phyloP scores from a whole-genome alignment of 2,329 filamentous ascomycete species.

The Sclerotinia minor region DNA sequence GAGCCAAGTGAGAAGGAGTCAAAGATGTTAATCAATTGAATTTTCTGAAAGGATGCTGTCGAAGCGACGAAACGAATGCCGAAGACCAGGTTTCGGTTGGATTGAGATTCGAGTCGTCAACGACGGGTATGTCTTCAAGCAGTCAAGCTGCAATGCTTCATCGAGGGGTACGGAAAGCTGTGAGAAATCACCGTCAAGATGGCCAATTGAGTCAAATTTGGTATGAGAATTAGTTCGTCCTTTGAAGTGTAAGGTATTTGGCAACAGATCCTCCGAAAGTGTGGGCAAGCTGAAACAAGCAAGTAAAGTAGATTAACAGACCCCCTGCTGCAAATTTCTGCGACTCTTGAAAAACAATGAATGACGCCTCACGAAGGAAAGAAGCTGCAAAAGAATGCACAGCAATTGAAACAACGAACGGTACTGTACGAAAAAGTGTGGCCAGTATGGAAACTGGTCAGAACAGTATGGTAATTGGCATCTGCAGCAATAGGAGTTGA shows the following conservation, averaged over 20 bases:
- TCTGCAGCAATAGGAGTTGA: conserved; percentile 18
- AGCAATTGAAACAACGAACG: conserved; percentile 8
- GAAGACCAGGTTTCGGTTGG: conserved; percentile 1
- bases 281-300: conserved; percentile 23
- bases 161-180: not conserved
- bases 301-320: conserved; percentile 13
- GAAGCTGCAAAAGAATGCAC: conserved; percentile 20
- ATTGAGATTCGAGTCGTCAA: conserved; percentile 22
- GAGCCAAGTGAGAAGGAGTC: conserved; percentile 11
- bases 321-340: conserved; percentile 5
- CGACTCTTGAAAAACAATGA: conserved; percentile 12
- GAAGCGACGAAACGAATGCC: conserved; percentile 21
- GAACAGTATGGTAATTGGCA: not conserved
- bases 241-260: conserved; percentile 19
- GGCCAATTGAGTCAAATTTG: conserved; percentile 15
- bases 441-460: conserved; percentile 15
- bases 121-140: conserved; percentile 18
- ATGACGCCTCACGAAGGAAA: not conserved
- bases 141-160: conserved; percentile 9
- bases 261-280: conserved; percentile 7
- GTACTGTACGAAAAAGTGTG: not conserved
- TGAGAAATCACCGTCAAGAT: conserved; percentile 24
- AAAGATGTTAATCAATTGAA: conserved; percentile 7
- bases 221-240: conserved; percentile 17
- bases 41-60: conserved; percentile 21